A percentile compares a stretch with the other conserved stretches of the same genome.
These are phyloP conservation scores for Umbelopsis vinacea DNA, from an alignment of 192 early-diverging fungal genomes.

Conservation along the genomic window DNA sequence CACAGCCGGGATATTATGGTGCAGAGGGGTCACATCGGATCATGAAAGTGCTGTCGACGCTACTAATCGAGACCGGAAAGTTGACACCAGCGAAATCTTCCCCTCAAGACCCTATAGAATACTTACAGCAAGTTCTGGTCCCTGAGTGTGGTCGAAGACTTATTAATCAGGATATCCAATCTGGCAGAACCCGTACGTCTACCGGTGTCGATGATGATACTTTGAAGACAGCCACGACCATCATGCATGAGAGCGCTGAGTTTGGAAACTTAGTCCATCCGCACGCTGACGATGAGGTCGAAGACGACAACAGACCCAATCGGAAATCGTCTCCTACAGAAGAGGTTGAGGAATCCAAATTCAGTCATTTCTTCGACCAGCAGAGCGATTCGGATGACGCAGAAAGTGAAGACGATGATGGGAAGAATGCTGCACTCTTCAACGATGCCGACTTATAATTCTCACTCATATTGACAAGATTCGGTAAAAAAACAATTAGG, in stretches of 20 bases:
- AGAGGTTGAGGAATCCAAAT: not conserved
- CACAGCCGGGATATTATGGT: slow-evolving; percentile 61
- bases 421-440: not conserved
- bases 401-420: slow-evolving; percentile 18
- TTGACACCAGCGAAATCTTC: slow-evolving; percentile 34
- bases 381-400: slow-evolving; percentile 4
- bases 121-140: slow-evolving; percentile 55
- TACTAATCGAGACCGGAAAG: slow-evolving; percentile 43
- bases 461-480: not conserved
- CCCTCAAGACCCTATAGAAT: slow-evolving; percentile 56
- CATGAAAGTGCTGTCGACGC: slow-evolving; percentile 29
- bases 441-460: not conserved
- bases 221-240: slow-evolving; percentile 34
- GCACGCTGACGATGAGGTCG: not conserved
- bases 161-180: slow-evolving; percentile 46
- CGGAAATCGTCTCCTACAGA: not conserved
- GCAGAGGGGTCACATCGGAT: slow-evolving; percentile 48
- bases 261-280: slow-evolving; percentile 46
- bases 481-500: not conserved
- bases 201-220: not conserved
- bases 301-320: not conserved
- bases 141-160: slow-evolving; percentile 53
- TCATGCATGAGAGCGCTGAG: slow-evolving; percentile 50
- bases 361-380: not conserved
- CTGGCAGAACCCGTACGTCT: not conserved